Conservation (phyloP, 495 filamentous ascomycete genomes). For the Gamarada debralockiae region DNA sequence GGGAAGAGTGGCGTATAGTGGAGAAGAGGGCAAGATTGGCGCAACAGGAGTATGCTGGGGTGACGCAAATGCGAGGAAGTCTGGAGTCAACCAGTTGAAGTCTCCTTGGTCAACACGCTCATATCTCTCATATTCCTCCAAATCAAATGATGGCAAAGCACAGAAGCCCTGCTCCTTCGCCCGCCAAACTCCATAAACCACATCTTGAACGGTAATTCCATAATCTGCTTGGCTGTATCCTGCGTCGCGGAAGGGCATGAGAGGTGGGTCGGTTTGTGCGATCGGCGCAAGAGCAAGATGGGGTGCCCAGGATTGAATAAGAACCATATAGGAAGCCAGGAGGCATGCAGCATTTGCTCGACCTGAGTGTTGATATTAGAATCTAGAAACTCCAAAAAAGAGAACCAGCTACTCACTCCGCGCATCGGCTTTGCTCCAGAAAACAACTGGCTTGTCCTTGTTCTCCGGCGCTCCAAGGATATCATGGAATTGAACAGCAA, state of each 20-base stretch:
- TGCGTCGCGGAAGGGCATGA: slow-evolving; percentile 98
- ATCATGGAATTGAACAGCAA: slow-evolving; percentile 91
- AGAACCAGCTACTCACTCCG: slow-evolving; percentile 57
- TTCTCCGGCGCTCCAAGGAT: slow-evolving; percentile 83
- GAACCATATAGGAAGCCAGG: slow-evolving; percentile 95
- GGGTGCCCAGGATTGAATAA: slow-evolving; percentile 97
- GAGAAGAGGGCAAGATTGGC: slow-evolving; percentile 64
- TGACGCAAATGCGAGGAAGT: slow-evolving; percentile 95
- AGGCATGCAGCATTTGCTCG: slow-evolving; percentile 96
- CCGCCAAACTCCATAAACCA: slow-evolving; percentile 98
- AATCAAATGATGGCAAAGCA: slow-evolving; percentile 80
- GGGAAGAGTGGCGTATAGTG: slow-evolving; percentile 68
- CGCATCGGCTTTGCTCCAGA: slow-evolving; percentile 89
- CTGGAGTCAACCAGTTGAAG: slow-evolving; percentile 98
- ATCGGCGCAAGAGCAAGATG: slow-evolving; percentile 96
- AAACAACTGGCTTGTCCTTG: slow-evolving; percentile 80
- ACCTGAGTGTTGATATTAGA: slow-evolving; percentile 37
- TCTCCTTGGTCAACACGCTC: slow-evolving; percentile 97
- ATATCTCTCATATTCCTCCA: slow-evolving; percentile 95
- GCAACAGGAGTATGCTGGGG: slow-evolving; percentile 76
- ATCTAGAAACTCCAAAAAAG: slow-evolving; percentile 6
- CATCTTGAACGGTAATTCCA: slow-evolving; percentile 87
- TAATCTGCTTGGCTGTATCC: slow-evolving; percentile 99
- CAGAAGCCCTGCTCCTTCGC: slow-evolving; percentile 93
- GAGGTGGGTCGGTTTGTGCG: slow-evolving; percentile 89